These are phyloP conservation scores for Achaetomium macrosporum DNA, from an alignment of 2,329 filamentous ascomycete species.

Conservation along the genomic window DNA sequence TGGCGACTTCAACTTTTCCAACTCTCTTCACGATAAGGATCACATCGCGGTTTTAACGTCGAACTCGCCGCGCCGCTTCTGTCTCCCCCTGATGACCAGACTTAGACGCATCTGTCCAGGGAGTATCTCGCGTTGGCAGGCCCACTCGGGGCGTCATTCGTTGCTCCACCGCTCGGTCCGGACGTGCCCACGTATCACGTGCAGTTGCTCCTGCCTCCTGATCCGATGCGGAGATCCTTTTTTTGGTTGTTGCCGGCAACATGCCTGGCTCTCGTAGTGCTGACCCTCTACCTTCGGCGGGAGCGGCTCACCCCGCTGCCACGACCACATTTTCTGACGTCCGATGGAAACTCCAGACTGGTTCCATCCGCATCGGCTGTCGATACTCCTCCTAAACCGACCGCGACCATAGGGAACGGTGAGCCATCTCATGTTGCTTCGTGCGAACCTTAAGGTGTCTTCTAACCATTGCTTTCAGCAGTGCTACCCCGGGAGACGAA, in stretches of 20 bases:
- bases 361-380: not conserved
- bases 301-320: constrained; percentile 5
- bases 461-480: not conserved
- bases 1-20: not conserved
- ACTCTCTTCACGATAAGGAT: no score
- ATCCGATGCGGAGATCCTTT: constrained; percentile 12
- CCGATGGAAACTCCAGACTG: not conserved
- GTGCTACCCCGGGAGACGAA: not conserved
- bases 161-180: no score
- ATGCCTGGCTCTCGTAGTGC: constrained; percentile 11
- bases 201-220: not conserved
- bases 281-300: constrained; percentile 14
- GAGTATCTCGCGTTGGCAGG: no score
- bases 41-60: no score
- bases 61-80: no score
- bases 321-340: not conserved
- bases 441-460: not conserved
- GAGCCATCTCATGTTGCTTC: not conserved
- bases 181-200: no score
- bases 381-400: not conserved
- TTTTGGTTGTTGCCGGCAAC: constrained; percentile 10
- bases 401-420: not conserved
- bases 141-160: no score
- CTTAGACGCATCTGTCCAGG: no score
- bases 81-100: no score